These are phyloP conservation scores for Westerdykella sp. DNA, from an alignment of 2,329 filamentous ascomycete species.

Conservation along the genomic window DNA sequence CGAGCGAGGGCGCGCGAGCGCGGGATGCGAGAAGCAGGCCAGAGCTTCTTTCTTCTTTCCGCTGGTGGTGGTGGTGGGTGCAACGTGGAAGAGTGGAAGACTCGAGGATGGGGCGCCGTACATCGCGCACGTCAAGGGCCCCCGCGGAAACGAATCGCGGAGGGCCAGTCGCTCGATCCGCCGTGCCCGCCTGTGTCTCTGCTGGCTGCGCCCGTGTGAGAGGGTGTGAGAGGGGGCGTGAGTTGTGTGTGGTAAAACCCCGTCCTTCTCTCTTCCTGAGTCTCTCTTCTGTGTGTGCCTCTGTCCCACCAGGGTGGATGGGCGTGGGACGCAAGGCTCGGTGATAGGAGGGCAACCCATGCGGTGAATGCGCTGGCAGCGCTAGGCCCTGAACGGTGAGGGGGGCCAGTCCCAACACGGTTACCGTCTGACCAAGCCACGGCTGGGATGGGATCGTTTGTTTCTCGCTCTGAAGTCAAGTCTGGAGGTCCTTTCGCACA, in stretches of 20 bases:
- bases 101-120: too few relatives aligned
- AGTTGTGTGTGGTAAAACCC: background rate
- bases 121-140: too few relatives aligned
- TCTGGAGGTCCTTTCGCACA: too few relatives aligned
- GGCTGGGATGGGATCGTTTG: background rate
- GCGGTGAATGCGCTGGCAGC: background rate
- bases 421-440: background rate
- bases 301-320: background rate
- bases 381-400: background rate
- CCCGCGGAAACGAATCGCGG: too few relatives aligned
- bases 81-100: too few relatives aligned
- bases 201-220: background rate
- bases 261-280: background rate
- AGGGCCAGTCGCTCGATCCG: too few relatives aligned
- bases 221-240: background rate
- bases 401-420: background rate
- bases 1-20: too few relatives aligned
- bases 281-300: background rate
- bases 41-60: too few relatives aligned
- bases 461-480: background rate
- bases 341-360: background rate
- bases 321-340: background rate
- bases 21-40: too few relatives aligned
- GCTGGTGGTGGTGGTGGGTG: too few relatives aligned
- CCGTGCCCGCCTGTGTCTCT: too few relatives aligned